Evolutionary conservation across 202 grass and related monocot genomes (phyloP).

Genomic region (Zoysia matrella): DNA sequence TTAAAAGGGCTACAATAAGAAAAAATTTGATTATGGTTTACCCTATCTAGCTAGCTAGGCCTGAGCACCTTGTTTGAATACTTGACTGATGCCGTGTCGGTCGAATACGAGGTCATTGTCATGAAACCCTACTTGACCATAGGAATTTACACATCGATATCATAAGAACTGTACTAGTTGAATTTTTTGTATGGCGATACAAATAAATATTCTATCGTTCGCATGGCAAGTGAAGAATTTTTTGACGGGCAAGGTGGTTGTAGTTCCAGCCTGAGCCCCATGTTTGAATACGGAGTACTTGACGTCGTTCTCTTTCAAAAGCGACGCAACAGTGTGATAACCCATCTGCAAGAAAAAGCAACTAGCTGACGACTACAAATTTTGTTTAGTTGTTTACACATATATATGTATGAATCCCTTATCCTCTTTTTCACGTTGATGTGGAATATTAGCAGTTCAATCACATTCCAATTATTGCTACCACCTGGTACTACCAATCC

Average conservation of each 20-base stretch:
- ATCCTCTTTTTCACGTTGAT: not conserved
- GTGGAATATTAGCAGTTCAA: slow-evolving; percentile 28
- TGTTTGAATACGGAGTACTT: too few species aligned
- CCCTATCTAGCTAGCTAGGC: not conserved
- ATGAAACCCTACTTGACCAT: not conserved
- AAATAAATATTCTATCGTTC: too few species aligned
- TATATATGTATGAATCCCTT: slow-evolving; percentile 19
- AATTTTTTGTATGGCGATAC: too few species aligned
- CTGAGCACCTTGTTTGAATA: not conserved
- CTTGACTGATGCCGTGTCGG: not conserved
- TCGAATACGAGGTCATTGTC: not conserved
- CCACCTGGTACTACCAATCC: slow-evolving; percentile 12
- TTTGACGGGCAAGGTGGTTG: not conserved
- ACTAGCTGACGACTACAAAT: not conserved
- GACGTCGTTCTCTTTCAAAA: not conserved
- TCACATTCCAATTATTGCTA: slow-evolving; percentile 42
- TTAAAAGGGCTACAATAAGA: too few species aligned
- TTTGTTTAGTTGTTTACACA: not conserved
- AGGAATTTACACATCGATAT: not conserved
- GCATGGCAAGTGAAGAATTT: not conserved
- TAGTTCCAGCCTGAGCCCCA: not conserved
- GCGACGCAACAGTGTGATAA: not conserved
- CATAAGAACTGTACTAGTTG: not conserved
- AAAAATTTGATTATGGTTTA: not conserved
- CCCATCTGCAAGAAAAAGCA: not conserved